These are phyloP conservation scores for Panicum virgatum DNA, from an alignment of 202 grass and related monocot genomes.

Conservation along the genomic window DNA sequence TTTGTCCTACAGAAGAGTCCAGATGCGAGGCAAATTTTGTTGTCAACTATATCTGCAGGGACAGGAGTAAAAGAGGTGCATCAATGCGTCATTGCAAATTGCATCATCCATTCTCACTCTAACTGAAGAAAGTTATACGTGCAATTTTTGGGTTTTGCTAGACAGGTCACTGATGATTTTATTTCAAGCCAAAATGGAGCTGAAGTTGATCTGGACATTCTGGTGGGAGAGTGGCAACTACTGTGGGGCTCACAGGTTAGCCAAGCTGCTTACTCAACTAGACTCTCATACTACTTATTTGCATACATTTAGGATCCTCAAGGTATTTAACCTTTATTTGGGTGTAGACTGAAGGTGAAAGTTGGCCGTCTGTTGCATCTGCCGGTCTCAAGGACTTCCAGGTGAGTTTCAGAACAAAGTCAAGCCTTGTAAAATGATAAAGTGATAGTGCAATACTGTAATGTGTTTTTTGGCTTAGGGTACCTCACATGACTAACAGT, in stretches of 20 bases:
- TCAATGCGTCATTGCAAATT: constrained; percentile 33
- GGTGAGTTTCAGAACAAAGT: constrained; percentile 53
- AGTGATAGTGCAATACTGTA: background rate
- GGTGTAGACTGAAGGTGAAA: constrained; percentile 62
- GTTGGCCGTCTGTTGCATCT: constrained; percentile 69
- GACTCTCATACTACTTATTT: constrained; percentile 19
- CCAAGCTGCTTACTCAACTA: background rate
- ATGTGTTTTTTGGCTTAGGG: constrained; percentile 1
- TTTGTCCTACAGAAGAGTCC: constrained; percentile 91
- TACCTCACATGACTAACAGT: background rate
- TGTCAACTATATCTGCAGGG: constrained; percentile 73
- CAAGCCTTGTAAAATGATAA: background rate
- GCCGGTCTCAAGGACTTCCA: constrained; percentile 75
- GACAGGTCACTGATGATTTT: constrained; percentile 73
- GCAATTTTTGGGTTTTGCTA: constrained; percentile 17
- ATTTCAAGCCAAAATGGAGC: constrained; percentile 40
- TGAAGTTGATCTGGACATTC: constrained; percentile 47
- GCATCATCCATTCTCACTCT: background rate
- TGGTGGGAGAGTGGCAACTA: constrained; percentile 86
- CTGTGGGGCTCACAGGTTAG: constrained; percentile 77
- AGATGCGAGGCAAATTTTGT: constrained; percentile 72
- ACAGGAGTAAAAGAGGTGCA: constrained; percentile 58
- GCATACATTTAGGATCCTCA: background rate
- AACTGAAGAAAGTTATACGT: constrained; percentile 16
- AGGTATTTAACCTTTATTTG: constrained; percentile 12